These are phyloP conservation scores for Solanum verrucosum DNA, from an alignment of 257 asterid species.

Conservation along the genomic window DNA sequence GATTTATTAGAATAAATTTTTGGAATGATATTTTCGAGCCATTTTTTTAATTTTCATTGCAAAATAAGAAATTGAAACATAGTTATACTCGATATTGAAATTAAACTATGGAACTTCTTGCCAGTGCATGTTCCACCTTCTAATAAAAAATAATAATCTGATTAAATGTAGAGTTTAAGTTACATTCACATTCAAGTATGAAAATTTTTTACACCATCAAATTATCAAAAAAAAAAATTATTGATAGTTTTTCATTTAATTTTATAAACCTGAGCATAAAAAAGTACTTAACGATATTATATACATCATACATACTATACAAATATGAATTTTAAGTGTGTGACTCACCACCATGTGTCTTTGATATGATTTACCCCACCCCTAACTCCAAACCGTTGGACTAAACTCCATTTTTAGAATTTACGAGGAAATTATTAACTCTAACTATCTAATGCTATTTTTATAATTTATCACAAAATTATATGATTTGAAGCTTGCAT, in stretches of 20 bases:
- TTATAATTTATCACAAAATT: not conserved
- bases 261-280: not conserved
- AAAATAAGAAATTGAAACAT: not conserved
- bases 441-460: not conserved
- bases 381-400: not conserved
- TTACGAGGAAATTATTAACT: not conserved
- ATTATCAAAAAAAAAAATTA: not conserved
- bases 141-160: not conserved
- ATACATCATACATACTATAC: not conserved
- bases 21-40: not conserved
- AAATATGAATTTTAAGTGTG: not conserved
- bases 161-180: not conserved
- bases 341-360: not conserved
- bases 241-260: not conserved
- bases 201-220: not conserved
- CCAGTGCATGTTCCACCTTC: not conserved
- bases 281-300: not conserved
- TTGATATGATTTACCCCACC: not conserved
- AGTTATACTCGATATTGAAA: not conserved
- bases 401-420: not conserved
- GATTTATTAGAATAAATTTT: not conserved
- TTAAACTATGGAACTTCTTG: not conserved
- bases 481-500: not conserved
- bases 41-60: not conserved
- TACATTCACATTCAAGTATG: not conserved